Base-by-base conservation (phyloP, 208 protist species). In the Strigomonas galati region DNA sequence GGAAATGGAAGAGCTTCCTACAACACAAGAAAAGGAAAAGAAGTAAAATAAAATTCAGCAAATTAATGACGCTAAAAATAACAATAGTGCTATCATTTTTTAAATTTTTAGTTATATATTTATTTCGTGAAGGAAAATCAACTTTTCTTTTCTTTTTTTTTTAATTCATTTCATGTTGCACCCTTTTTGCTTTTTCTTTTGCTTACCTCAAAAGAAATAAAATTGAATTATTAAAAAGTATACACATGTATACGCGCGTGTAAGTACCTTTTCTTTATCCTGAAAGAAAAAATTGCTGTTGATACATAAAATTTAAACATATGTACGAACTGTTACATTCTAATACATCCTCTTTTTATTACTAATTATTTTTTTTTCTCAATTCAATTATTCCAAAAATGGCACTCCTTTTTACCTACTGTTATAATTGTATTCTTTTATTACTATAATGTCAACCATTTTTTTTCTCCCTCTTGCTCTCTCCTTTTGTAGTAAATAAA, bases 401-500 rank as follows among this genome's bases (percentile, higher is more conserved):
- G n/a, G n/a, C n/a, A n/a, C n/a, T n/a, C n/a, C n/a, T n/a, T n/a
- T n/a, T n/a, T n/a, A n/a, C n/a, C n/a, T n/a, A n/a, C n/a, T n/a
- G n/a, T n/a, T n/a, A n/a, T n/a, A n/a, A n/a, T n/a, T n/a, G n/a
- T 53, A 19, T 49, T 17, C 44, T 52, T 1, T 62, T 44, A 60
- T 60, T 17, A 49, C 51, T 53, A 24, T 23, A 40, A 40, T 40
- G 7, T 40, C 7, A 4, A 4, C 10, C 35, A 4, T 10, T 57
- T 53, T 57, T 23, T 57, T 17, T 58, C 43, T 55, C 61, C 37
- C 46, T 67, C 32, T 70, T 46, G 66, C 37, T 62, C 9, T 65
- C 59, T 23, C n/a, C 21, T 14, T 55, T 35, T 55, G 7, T 54
- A 55, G 61, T 35, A 24, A 52, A 4, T 4, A 59, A 17, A 59